A percentile compares a stretch with the other conserved stretches of the same genome.
phyloP scores from a whole-genome alignment of 148 eudicot genomes.

The Cornus controversa region DNA sequence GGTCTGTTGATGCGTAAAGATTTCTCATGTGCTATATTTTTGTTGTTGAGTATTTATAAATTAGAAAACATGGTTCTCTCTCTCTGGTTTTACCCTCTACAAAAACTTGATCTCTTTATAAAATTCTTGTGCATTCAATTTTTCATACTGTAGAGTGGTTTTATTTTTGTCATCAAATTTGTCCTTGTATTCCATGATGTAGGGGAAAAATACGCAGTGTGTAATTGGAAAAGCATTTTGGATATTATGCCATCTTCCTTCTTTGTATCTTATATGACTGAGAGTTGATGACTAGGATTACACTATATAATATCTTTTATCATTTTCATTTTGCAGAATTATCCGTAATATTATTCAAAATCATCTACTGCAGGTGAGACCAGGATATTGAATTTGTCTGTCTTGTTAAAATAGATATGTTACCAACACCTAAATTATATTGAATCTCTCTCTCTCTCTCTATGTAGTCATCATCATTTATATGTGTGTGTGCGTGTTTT shows the following conservation, averaged over 20 bases:
- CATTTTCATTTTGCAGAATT: slow-evolving; percentile 50
- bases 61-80: not conserved
- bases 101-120: not conserved
- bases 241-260: not conserved
- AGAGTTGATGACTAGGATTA: not conserved
- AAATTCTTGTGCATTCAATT: not conserved
- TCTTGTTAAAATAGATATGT: not conserved
- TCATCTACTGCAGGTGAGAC: slow-evolving; percentile 86
- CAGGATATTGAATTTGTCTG: not conserved
- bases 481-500: not conserved
- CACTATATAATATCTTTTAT: not conserved
- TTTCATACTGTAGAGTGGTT: not conserved
- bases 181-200: not conserved
- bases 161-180: not conserved
- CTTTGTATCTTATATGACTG: not conserved
- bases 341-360: slow-evolving; percentile 96
- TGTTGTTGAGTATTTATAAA: not conserved
- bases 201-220: not conserved
- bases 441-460: not conserved
- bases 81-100: not conserved
- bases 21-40: not conserved
- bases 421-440: not conserved
- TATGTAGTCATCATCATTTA: too few relatives aligned
- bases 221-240: not conserved
- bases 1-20: not conserved